These are phyloP conservation scores for Atkinsonella texensis DNA, from an alignment of 2,329 filamentous ascomycete species.

Conservation along the genomic window DNA sequence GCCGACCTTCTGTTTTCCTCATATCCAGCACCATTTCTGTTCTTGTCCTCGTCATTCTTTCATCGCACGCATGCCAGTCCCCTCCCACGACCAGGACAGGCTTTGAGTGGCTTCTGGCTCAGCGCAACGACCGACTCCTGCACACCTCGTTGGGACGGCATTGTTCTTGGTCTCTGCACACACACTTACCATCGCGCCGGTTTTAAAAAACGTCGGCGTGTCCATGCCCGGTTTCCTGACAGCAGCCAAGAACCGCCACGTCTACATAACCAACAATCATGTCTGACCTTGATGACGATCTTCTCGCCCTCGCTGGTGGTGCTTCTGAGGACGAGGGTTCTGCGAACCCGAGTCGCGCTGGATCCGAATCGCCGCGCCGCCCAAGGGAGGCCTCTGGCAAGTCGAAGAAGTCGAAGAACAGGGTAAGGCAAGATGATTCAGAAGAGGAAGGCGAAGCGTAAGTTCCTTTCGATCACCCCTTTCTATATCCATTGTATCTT, in stretches of 20 bases:
- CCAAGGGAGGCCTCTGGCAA: conserved; percentile 20
- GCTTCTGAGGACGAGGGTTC: conserved; percentile 49
- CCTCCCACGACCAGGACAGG: no score
- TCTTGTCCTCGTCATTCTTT: background rate
- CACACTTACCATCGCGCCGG: background rate
- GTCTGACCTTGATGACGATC: conserved; percentile 86
- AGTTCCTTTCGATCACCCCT: conserved; percentile 12
- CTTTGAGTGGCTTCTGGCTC: no score
- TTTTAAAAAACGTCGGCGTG: background rate
- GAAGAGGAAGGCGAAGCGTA: conserved; percentile 53
- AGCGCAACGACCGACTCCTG: background rate
- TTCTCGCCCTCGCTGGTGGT: conserved; percentile 83
- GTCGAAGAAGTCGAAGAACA: conserved; percentile 36
- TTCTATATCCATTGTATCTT: no score
- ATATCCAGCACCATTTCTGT: background rate
- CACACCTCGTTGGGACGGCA: background rate
- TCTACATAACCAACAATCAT: conserved; percentile 34
- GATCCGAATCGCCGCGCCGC: conserved; percentile 39
- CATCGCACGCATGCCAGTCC: no score
- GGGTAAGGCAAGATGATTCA: conserved; percentile 27
- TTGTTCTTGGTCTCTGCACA: background rate
- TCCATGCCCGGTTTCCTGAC: background rate
- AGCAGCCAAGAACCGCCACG: background rate
- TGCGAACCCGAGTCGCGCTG: conserved; percentile 41
- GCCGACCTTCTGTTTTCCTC: background rate